These are phyloP conservation scores for Lasiodiplodia sp. DNA, from an alignment of 2,329 filamentous ascomycete species.

Conservation along the genomic window DNA sequence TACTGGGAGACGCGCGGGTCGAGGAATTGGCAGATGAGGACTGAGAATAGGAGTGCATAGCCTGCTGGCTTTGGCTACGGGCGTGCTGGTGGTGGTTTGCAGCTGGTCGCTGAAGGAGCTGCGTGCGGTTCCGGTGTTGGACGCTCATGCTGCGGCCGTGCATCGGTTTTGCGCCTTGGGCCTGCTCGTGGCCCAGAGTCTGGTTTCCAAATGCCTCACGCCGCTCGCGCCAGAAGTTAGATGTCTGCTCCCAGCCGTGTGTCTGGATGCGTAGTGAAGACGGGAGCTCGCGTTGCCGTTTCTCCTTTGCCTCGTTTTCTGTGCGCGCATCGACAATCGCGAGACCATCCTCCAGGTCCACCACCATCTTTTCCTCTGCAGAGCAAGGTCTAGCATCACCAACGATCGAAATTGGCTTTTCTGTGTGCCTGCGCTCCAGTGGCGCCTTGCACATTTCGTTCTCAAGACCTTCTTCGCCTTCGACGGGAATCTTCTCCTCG, in stretches of 20 bases:
- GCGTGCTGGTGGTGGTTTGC: neutral
- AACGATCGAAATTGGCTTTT: neutral
- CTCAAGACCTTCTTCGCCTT: constrained; percentile 1
- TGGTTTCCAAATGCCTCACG: constrained; percentile 3
- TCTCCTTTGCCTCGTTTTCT: neutral
- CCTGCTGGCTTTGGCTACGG: constrained; percentile 1
- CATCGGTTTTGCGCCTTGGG: neutral
- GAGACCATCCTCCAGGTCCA: constrained; percentile 10
- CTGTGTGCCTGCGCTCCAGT: neutral
- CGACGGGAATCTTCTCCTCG: constrained; percentile 24
- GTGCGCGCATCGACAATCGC: neutral
- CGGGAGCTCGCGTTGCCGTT: neutral
- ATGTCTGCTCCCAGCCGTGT: constrained; percentile 10
- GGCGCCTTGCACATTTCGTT: too few relatives aligned
- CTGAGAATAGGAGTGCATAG: neutral
- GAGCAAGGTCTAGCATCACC: neutral
- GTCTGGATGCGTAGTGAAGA: constrained; percentile 10
- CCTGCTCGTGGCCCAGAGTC: neutral
- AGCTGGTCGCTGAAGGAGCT: neutral
- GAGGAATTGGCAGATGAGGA: constrained; percentile 3
- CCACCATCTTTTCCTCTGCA: constrained; percentile 13
- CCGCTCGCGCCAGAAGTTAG: constrained; percentile 18
- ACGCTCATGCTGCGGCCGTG: constrained; percentile 16
- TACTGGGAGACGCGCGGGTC: constrained; percentile 3
- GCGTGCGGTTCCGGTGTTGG: neutral